A percentile compares a stretch with the other conserved stretches of the same genome.
phyloP scores from a whole-genome alignment of 2,329 filamentous ascomycete genomes.

The Fusarium fracticaudum region DNA sequence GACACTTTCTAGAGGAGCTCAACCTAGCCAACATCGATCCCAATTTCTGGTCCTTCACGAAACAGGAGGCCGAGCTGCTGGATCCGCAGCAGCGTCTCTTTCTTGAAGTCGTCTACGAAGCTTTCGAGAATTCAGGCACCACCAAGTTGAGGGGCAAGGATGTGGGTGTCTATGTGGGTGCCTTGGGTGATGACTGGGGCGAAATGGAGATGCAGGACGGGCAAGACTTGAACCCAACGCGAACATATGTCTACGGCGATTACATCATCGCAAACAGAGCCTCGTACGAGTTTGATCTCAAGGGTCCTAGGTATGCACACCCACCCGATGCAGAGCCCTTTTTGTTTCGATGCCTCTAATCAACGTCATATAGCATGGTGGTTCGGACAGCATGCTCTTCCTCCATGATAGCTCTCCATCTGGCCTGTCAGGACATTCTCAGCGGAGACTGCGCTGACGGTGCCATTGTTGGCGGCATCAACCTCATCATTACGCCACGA shows the following conservation, averaged over 20 bases:
- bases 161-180: slow-evolving; percentile 6
- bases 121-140: slow-evolving; percentile 6
- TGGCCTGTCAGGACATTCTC: slow-evolving; percentile 6
- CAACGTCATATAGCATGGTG: slow-evolving; percentile 2
- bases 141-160: slow-evolving; percentile 1
- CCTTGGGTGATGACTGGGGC: slow-evolving; percentile 3
- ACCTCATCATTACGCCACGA: slow-evolving; percentile 7
- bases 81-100: slow-evolving; percentile 6
- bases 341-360: not conserved
- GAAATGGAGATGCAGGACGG: slow-evolving; percentile 13
- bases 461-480: slow-evolving; percentile 5
- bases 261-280: slow-evolving; percentile 7
- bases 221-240: slow-evolving; percentile 12
- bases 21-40: slow-evolving; percentile 11
- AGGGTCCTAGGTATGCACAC: slow-evolving; percentile 2
- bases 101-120: slow-evolving; percentile 11
- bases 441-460: slow-evolving; percentile 6
- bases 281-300: slow-evolving; percentile 8
- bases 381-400: slow-evolving; percentile 9
- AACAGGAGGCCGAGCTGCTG: slow-evolving; percentile 5
- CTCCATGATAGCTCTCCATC: slow-evolving; percentile 7
- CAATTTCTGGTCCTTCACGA: slow-evolving; percentile 6
- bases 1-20: slow-evolving; percentile 6
- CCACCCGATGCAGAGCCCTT: not conserved
- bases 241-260: slow-evolving; percentile 8